Evolutionary conservation across 495 filamentous ascomycete genomes (phyloP).

Genomic region (Xylaria acuta): DNA sequence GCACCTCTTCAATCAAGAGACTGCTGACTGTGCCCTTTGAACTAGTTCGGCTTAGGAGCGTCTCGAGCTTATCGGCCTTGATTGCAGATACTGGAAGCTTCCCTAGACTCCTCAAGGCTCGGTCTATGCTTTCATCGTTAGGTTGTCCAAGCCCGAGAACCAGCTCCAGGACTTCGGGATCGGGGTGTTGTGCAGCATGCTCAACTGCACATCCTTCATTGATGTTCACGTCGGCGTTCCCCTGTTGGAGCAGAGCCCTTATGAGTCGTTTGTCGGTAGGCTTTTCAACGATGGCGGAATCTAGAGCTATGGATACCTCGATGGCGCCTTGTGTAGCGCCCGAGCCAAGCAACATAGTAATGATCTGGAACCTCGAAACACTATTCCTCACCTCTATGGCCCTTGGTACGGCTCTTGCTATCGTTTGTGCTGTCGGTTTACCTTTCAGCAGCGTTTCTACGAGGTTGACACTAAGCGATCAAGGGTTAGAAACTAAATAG

Average conservation of each 20-base stretch:
- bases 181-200: conserved; percentile 43
- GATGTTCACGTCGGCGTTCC: conserved; percentile 52
- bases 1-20: conserved; percentile 50
- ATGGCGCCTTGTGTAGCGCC: conserved; percentile 36
- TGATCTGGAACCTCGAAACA: no score
- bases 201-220: conserved; percentile 44
- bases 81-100: conserved; percentile 38
- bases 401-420: no score
- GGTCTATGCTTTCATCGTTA: conserved; percentile 38
- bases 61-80: conserved; percentile 48
- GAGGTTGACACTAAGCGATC: no score
- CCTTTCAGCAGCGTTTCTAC: no score
- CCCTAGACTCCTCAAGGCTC: conserved; percentile 42
- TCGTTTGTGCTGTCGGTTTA: no score
- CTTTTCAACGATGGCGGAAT: conserved; percentile 39
- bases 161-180: conserved; percentile 49
- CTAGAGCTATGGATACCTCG: conserved; percentile 46
- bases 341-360: no score
- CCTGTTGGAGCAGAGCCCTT: conserved; percentile 47
- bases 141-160: conserved; percentile 50
- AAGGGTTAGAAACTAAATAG: no score
- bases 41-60: conserved; percentile 45
- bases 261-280: conserved; percentile 48
- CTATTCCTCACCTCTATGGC: no score
- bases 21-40: conserved; percentile 42